Conservation (phyloP, 2,329 filamentous ascomycete genomes). For the Hypoxylon sp. region DNA sequence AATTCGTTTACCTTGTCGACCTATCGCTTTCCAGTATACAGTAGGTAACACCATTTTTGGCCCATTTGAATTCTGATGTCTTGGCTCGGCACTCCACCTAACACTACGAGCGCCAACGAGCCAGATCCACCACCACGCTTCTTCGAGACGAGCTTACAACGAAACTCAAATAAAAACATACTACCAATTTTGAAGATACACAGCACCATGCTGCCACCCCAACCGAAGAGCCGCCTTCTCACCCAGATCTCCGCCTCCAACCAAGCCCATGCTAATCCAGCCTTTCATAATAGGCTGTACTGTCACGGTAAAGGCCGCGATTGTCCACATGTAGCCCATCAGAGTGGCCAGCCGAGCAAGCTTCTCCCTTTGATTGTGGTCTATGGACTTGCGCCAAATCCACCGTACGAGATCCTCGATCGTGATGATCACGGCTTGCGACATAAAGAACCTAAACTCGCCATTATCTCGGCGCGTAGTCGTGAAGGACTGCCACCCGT, state of each 20-base stretch:
- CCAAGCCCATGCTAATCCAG: constrained; percentile 16
- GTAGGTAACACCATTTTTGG: too few relatives aligned
- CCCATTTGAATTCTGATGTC: neutral
- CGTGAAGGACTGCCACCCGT: constrained; percentile 30
- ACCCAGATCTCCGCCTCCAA: constrained; percentile 17
- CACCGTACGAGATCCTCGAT: constrained; percentile 35
- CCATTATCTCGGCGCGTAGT: constrained; percentile 24
- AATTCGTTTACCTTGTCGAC: neutral
- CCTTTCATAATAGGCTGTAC: constrained; percentile 24
- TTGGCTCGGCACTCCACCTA: too few relatives aligned
- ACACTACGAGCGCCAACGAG: too few relatives aligned
- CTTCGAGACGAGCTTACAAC: neutral
- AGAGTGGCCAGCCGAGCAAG: constrained; percentile 21
- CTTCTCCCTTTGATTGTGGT: constrained; percentile 1
- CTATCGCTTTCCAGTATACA: too few relatives aligned
- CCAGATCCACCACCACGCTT: neutral
- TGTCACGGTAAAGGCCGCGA: constrained; percentile 30
- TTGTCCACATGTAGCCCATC: constrained; percentile 33
- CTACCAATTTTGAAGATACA: constrained; percentile 18
- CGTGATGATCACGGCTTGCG: constrained; percentile 40
- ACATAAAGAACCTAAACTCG: constrained; percentile 39
- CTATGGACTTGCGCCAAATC: constrained; percentile 24
- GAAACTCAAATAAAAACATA: neutral
- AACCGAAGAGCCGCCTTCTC: constrained; percentile 21
- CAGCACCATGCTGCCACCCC: constrained; percentile 17